phyloP scores from a whole-genome alignment of 208 protist species.

The Crithidia fasciculata region DNA sequence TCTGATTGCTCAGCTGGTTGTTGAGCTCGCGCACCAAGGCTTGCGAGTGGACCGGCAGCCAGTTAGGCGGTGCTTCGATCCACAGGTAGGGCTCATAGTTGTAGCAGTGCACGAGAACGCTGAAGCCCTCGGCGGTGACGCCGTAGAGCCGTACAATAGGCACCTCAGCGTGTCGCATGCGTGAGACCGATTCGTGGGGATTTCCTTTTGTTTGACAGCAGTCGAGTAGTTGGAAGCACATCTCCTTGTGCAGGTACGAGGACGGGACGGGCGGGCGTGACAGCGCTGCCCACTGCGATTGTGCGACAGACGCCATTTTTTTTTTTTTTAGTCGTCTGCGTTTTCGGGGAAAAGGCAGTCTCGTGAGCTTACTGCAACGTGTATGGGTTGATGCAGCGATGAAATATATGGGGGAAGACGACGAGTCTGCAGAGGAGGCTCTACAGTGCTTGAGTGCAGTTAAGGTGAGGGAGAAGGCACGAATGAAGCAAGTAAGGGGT shows the following conservation, averaged over 20 bases:
- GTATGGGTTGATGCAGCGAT: no score
- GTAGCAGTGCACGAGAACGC: constrained; percentile 93
- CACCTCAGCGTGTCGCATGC: constrained; percentile 70
- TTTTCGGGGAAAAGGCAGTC: no score
- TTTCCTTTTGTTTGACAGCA: constrained; percentile 87
- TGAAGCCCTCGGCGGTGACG: constrained; percentile 91
- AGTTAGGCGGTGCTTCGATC: constrained; percentile 87
- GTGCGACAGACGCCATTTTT: constrained; percentile 18
- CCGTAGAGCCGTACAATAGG: constrained; percentile 95
- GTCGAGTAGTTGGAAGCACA: constrained; percentile 87
- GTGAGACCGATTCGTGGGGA: constrained; percentile 68
- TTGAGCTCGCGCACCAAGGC: constrained; percentile 83
- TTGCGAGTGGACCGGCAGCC: constrained; percentile 75
- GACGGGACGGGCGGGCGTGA: constrained; percentile 32
- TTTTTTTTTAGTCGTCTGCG: not conserved
- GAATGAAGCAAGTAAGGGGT: no score
- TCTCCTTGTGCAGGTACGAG: constrained; percentile 59
- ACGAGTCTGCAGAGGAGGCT: no score
- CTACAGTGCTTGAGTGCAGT: no score
- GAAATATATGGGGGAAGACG: no score
- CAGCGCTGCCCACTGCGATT: constrained; percentile 44
- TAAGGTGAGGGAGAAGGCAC: no score
- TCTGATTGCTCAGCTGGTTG: constrained; percentile 62
- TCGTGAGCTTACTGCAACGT: no score
- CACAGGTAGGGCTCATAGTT: constrained; percentile 97